phyloP scores from a whole-genome alignment of 177 flowering plant species.

The Tripterygium wilfordii region DNA sequence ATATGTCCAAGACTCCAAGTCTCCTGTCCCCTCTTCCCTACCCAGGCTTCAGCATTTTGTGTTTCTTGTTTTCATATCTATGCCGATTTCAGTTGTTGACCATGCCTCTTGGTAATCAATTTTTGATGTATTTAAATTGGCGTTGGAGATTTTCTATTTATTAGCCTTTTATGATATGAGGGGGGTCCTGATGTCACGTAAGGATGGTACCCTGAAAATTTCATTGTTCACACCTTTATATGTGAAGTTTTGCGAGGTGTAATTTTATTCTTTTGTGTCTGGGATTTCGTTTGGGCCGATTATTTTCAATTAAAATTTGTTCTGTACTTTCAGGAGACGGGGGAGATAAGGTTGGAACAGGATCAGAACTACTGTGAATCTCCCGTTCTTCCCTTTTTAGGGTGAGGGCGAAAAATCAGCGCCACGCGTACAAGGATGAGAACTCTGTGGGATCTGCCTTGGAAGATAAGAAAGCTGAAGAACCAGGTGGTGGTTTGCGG shows the following conservation, averaged over 20 bases:
- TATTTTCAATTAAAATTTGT: not conserved
- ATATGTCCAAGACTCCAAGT: no score
- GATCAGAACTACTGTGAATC: slow-evolving; percentile 70
- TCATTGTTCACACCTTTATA: not conserved
- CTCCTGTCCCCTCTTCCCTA: no score
- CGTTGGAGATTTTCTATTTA: no score
- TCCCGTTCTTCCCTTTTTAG: slow-evolving; percentile 66
- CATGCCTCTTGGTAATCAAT: no score
- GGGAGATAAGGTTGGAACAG: slow-evolving; percentile 59
- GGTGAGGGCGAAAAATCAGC: slow-evolving; percentile 22
- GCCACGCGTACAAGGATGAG: slow-evolving; percentile 6
- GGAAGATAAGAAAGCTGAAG: slow-evolving; percentile 20
- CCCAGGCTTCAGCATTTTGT: no score
- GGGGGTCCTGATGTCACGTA: no score
- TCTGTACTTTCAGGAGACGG: slow-evolving; percentile 42
- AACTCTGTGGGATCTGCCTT: not conserved
- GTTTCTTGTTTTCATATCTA: no score
- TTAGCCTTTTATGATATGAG: no score
- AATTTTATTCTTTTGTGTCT: not conserved
- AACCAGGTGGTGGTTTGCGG: slow-evolving; percentile 18
- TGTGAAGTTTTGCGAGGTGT: not conserved
- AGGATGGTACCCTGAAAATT: not conserved
- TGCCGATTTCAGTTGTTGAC: no score
- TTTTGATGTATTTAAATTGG: no score
- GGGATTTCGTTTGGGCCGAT: not conserved